These are phyloP conservation scores for Aegilops speltoides DNA, from an alignment of 176 grass and related monocot genomes.

Conservation along the genomic window DNA sequence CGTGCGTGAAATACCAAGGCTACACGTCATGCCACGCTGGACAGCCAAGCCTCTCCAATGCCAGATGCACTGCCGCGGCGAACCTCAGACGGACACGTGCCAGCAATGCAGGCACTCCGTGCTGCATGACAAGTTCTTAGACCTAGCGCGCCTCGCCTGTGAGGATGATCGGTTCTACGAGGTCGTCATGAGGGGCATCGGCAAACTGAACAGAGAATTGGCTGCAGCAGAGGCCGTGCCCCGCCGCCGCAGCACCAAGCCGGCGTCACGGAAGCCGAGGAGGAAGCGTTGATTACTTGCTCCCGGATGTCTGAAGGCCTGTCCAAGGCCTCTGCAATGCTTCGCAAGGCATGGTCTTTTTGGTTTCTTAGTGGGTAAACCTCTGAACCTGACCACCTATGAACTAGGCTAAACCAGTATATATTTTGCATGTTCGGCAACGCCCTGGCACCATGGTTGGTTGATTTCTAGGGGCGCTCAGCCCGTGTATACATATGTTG, in stretches of 20 bases:
- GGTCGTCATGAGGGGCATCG: background rate
- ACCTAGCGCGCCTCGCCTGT: background rate
- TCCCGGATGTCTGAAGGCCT: background rate
- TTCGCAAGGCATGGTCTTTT: background rate
- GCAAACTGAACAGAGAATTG: background rate
- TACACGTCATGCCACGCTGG: background rate
- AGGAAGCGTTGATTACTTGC: background rate
- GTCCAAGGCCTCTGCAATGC: background rate
- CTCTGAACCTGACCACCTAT: background rate
- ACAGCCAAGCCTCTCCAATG: background rate
- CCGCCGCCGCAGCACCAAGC: background rate
- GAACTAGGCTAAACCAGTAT: background rate
- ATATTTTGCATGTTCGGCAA: background rate
- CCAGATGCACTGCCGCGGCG: background rate
- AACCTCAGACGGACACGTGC: background rate
- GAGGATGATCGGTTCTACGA: background rate
- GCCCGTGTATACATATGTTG: too few relatives aligned
- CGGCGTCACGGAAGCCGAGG: background rate
- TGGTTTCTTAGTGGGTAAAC: background rate
- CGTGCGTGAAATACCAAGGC: background rate
- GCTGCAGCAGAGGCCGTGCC: background rate
- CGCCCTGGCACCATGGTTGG: too few relatives aligned
- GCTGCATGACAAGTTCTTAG: background rate
- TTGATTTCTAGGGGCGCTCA: too few relatives aligned
- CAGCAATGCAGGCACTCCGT: background rate